Percentiles rank a stretch among this genome's conserved stretches.
Conservation (phyloP, 2,329 filamentous ascomycete species). For the Aspergillus tubingensis region DNA sequence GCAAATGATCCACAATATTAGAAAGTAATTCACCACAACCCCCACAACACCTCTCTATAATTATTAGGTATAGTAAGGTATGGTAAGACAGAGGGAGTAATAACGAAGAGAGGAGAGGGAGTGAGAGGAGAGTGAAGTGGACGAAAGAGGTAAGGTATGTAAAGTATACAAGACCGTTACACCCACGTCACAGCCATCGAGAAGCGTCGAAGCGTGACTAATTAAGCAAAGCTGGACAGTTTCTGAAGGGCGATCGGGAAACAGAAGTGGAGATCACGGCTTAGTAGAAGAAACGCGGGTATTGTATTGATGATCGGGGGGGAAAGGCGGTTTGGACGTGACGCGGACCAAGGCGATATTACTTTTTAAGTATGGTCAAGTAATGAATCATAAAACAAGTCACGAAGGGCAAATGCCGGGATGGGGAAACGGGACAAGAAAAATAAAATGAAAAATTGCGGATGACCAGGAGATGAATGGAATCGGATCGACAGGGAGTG, state of each 20-base stretch:
- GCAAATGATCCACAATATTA: slow-evolving; percentile 7
- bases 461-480: background rate
- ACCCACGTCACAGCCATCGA: slow-evolving; percentile 26
- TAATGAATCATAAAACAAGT: slow-evolving; percentile 12
- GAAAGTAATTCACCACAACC: background rate
- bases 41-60: slow-evolving; percentile 10
- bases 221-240: slow-evolving; percentile 1
- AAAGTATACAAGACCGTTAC: slow-evolving; percentile 23
- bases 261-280: slow-evolving; percentile 11
- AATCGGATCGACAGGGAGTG: background rate
- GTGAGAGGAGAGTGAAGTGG: slow-evolving; percentile 14
- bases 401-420: background rate
- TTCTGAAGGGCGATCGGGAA: slow-evolving; percentile 9
- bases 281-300: slow-evolving; percentile 14
- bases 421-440: background rate
- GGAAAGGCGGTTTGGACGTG: background rate
- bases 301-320: background rate
- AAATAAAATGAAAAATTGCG: slow-evolving; percentile 12
- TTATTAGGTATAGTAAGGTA: slow-evolving; percentile 13
- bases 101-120: slow-evolving; percentile 15
- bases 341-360: slow-evolving; percentile 13
- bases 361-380: slow-evolving; percentile 9
- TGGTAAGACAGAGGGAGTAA: slow-evolving; percentile 8
- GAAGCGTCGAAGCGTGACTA: background rate
- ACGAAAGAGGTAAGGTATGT: slow-evolving; percentile 13